phyloP scores from a whole-genome alignment of 768 basidiomycete species.

The Cystoderma amianthinum region DNA sequence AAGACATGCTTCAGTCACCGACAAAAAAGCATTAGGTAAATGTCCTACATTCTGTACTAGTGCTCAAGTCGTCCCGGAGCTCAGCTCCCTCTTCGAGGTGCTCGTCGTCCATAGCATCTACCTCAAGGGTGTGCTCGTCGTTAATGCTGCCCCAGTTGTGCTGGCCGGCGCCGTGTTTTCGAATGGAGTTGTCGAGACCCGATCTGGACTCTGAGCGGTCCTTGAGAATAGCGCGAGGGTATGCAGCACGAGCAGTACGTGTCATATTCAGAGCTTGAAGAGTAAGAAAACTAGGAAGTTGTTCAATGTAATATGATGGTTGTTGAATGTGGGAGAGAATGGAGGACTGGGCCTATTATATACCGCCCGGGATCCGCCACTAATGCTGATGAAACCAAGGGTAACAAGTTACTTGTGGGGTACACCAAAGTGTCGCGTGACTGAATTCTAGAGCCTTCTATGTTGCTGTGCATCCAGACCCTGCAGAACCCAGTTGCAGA shows the following conservation, averaged over 20 bases:
- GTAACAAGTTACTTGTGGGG: conserved; percentile 9
- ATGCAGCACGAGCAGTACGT: conserved; percentile 68
- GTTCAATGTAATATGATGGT: conserved; percentile 8
- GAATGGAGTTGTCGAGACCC: conserved; percentile 63
- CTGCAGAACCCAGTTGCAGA: background rate
- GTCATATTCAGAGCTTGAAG: conserved; percentile 45
- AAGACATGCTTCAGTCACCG: background rate
- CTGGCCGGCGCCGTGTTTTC: conserved; percentile 74
- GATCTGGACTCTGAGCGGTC: conserved; percentile 78
- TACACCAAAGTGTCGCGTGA: conserved; percentile 10
- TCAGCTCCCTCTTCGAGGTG: conserved; percentile 32
- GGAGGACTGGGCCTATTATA: conserved; percentile 10
- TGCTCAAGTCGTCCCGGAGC: conserved; percentile 8
- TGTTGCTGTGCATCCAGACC: background rate
- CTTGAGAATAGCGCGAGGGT: conserved; percentile 63
- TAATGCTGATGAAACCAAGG: conserved; percentile 10
- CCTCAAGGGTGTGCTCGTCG: conserved; percentile 58
- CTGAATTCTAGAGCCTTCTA: conserved; percentile 15
- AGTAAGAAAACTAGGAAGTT: conserved; percentile 1
- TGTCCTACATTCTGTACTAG: conserved; percentile 5
- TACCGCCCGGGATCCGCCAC: conserved; percentile 11
- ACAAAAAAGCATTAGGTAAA: background rate
- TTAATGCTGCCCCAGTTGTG: conserved; percentile 82
- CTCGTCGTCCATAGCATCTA: conserved; percentile 53
- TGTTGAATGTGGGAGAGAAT: conserved; percentile 4